phyloP scores from a whole-genome alignment of 2,329 filamentous ascomycete species.

The Sporothrix variecibatus region DNA sequence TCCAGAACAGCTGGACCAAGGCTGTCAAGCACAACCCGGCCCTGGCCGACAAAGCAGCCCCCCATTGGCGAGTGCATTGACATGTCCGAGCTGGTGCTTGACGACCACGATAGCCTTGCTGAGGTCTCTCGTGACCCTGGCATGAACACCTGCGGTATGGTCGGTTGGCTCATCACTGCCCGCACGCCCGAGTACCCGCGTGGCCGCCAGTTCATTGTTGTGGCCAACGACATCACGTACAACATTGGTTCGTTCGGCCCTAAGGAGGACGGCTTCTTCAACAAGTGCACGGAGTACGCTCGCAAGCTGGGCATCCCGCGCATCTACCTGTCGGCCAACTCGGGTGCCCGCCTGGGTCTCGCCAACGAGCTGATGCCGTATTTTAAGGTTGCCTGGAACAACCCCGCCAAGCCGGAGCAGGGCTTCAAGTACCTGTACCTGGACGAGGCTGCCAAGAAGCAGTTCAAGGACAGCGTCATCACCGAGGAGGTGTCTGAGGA shows the following conservation, averaged over 20 bases:
- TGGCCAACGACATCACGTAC: conserved; percentile 99
- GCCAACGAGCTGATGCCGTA: conserved; percentile 95
- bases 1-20: conserved; percentile 90
- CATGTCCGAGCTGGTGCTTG: conserved; percentile 90
- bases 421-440: conserved; percentile 98
- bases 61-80: conserved; percentile 87
- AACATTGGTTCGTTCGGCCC: conserved; percentile 98
- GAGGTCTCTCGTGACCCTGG: conserved; percentile 95
- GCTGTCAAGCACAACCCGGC: conserved; percentile 71
- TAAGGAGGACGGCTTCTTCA: conserved; percentile 95
- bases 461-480: conserved; percentile 83
- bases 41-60: conserved; percentile 79
- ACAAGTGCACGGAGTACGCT: conserved; percentile 97
- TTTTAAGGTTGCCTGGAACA: conserved; percentile 97
- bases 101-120: conserved; percentile 87
- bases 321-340: conserved; percentile 98
- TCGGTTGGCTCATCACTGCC: conserved; percentile 94
- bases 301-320: conserved; percentile 89
- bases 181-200: conserved; percentile 93
- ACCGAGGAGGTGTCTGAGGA: conserved; percentile 85
- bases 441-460: conserved; percentile 79
- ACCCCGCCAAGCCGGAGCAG: conserved; percentile 73
- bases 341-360: conserved; percentile 93
- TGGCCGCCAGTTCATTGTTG: conserved; percentile 89
- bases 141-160: conserved; percentile 96